Evolutionary conservation across 352 stramenopile genomes (phyloP).

Genomic region (Aphanomyces astaci): DNA sequence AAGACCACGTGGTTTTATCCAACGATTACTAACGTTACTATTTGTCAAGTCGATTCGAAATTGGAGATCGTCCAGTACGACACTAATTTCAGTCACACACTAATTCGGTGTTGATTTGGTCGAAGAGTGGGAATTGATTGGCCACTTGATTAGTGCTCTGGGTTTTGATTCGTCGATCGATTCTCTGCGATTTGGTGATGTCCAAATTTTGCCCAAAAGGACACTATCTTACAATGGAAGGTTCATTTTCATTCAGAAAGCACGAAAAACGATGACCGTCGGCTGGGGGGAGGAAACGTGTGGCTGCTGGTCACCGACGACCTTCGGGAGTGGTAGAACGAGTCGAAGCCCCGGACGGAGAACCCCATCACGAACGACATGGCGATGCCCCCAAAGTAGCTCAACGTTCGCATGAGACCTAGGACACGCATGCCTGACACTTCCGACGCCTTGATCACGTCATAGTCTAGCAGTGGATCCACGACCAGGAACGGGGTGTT

Average conservation of each 20-base stretch:
- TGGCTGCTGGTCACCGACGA: too few species aligned
- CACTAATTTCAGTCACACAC: too few species aligned
- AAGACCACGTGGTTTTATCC: too few species aligned
- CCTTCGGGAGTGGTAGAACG: background rate
- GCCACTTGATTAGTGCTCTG: too few species aligned
- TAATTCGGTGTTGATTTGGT: too few species aligned
- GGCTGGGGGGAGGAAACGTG: background rate
- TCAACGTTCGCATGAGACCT: background rate
- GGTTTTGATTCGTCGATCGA: background rate
- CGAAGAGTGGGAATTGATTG: too few species aligned
- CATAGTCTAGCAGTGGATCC: background rate
- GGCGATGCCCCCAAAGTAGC: background rate
- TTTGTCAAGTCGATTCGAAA: too few species aligned
- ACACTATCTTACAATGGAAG: too few species aligned
- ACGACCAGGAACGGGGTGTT: background rate
- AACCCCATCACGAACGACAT: slow-evolving; percentile 5
- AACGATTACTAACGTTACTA: too few species aligned
- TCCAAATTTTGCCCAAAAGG: too few species aligned
- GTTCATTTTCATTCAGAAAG: background rate
- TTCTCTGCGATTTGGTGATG: background rate
- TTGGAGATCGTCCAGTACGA: too few species aligned
- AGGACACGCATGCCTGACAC: background rate
- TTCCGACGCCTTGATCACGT: background rate
- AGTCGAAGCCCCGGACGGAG: background rate
- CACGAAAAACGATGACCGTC: background rate